Evolutionary conservation across 345 rosid species (phyloP), one percentile per base, ranked within the genome.

Genomic region (Triadica sebifera): DNA sequence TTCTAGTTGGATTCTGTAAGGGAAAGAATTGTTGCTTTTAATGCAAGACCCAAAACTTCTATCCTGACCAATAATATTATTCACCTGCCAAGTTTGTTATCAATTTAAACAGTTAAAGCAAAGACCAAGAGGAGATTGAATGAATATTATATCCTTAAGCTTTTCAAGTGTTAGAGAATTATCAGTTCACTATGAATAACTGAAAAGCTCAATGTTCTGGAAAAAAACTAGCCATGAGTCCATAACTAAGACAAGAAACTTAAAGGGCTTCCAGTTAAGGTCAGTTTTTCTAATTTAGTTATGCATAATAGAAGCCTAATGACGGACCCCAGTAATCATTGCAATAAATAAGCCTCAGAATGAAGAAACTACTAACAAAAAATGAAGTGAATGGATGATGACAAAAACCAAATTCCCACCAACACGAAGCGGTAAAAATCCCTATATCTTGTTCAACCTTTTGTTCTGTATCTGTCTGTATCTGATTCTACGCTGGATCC

Each of bases 1-100:
- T 70, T 93, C 92, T 60, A 93, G 97, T 80, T 91, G 97, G 74
- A 77, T 82, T 81, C 90, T 84, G 78, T 82, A 86, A 75, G 82
- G 90, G 82, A 75, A 83, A 65, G 81, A 71, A 67, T 59, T 73
- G 16, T 79, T 78, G 80, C 85, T 85, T 70, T 70, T 56, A 13
- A 51, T 55, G 73, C 71, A 67, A 22, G 74, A 78, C 69, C 73
- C 79, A 64, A 74, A 72, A 80, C 82, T 74, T 53, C 74, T 75
- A 71, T 79, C 80, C 61, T 75, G 88, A 46, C 80, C 78, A 8
- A 70, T 69, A 76, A 69, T 65, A 49, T 76, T 81, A 75, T 70
- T 84, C 59, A 41, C 88, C 98, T 89, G 81, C 73, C 45, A 71
- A 20, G 79, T 16, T 37, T 62, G 5, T 62, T 13, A 6, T 62